Base-by-base conservation (phyloP, 331 rosid genomes). In the Rhamnella rubrinervis region DNA sequence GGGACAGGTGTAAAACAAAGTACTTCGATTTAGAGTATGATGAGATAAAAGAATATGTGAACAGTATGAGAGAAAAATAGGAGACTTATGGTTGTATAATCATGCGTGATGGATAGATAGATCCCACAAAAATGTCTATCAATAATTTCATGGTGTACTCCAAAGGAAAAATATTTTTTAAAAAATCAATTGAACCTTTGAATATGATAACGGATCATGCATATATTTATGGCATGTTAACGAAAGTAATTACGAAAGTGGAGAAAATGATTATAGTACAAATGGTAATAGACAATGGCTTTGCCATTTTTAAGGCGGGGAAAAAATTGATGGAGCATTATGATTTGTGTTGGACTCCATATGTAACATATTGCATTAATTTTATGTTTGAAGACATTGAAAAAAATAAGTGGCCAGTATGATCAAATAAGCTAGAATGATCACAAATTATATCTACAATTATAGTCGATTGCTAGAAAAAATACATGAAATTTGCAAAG, bases 61-160 rank as follows among this genome's bases (percentile, higher is more conserved):
- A 55, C 1, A 8, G 7, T 1, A 14, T 6, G 20, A 58, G 4
- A 3, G 1, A 10, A 10, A 18, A 7, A 12, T 47, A 23, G 23
- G 0, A 28, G 1, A 59, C 16, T 2, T 47, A 59, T 28, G 67
- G 38, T 1, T 59, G 59, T 25, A 40, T 59, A 0, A 15, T 58
- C 14, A 59, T 44, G 57, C 46, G 58, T 21, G 5, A 31, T 31
- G 35, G 5, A 31, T 70, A 58, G 59, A 59, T 50, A 3, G 49
- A 20, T 10, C 59, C 31, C 1, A 69, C 66, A 7, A 69, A 26
- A 4, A 3, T 70, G 20, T 18, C 11, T 2, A 28, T 44, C 7
- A 55, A 59, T 16, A 70, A 70, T 5, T 59, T 58, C 37, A 70
- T 25, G 66, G 74, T 59, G 6, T 59, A 70, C 12, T 5, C 3